Evolutionary conservation across 805 yeast species (phyloP), one percentile per base, ranked within the genome.

Genomic region (Priceomyces medius): DNA sequence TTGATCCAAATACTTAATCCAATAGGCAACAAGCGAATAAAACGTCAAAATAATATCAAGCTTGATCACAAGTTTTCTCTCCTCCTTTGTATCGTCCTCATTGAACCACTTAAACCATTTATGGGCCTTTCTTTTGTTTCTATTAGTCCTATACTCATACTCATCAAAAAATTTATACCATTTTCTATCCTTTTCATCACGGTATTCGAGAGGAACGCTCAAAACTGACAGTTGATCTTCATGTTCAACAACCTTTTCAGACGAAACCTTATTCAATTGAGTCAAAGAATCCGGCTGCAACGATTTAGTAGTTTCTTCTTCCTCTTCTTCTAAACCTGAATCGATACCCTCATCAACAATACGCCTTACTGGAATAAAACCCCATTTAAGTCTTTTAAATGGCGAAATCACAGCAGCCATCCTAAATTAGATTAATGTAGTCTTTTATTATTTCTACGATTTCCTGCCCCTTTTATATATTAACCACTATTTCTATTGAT

Each of bases 1-100:
- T 40, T 71, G 70, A 53, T 82, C 86, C 35, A 82, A 61, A 40
- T 77, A 75, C 54, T 81, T 81, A 42, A 80, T 76, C 82, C 84
- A 82, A 57, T 80, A 80, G 1, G 74, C 44, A 44, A 55, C 47
- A 38, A 58, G 43, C n/a, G 62, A 55, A 40, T 57, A 58, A 14
- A 58, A 48, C 6, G 63, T 53, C 31, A 58, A 42, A 26, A 55
- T 35, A 16, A 57, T 37, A 37, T 58, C 63, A 21, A 58, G 40
- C 41, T 58, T 58, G 40, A 51, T 33, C 23, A 57, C 51, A 21
- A 58, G 48, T 29, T 40, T 48, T 21, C 53, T 44, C 31, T 58
- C 62, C n/a, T 42, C 62, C 3, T 68, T 63, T 2, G 82, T 56
- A 28, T 72, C 74, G 34, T 59, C 64, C n/a, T 68, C 69, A 32